Conservation (phyloP, 495 filamentous ascomycete species). For the Copromyces sp. region DNA sequence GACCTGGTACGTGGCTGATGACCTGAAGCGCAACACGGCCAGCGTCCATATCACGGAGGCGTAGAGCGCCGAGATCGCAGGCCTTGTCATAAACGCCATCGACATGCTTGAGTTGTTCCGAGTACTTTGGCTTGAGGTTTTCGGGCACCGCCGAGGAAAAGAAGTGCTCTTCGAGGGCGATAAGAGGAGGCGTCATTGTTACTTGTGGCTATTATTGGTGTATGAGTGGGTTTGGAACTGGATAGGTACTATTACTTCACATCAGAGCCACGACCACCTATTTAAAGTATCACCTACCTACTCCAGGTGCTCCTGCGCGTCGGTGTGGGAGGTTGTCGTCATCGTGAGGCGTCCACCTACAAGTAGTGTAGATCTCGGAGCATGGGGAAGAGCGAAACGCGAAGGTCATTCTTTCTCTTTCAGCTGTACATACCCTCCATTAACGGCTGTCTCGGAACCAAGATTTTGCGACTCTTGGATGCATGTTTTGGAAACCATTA, state of each 20-base stretch:
- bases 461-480: background rate
- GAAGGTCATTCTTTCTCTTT: background rate
- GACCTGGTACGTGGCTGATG: slow-evolving; percentile 41
- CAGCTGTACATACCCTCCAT: background rate
- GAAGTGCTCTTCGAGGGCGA: slow-evolving; percentile 55
- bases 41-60: slow-evolving; percentile 42
- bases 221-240: background rate
- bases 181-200: slow-evolving; percentile 25
- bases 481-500: background rate
- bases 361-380: background rate
- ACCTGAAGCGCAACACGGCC: slow-evolving; percentile 45
- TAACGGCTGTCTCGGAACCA: background rate
- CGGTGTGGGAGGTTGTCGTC: background rate
- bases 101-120: slow-evolving; percentile 23
- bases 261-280: background rate
- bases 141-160: slow-evolving; percentile 28
- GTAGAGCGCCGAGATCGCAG: slow-evolving; percentile 27
- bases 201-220: background rate
- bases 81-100: slow-evolving; percentile 23
- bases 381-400: background rate
- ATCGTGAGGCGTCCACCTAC: background rate
- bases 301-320: background rate
- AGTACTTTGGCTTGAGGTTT: slow-evolving; percentile 8
- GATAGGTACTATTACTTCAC: background rate
- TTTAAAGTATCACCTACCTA: no score